phyloP scores from a whole-genome alignment of 495 filamentous ascomycete species.

The Neurospora sp. region DNA sequence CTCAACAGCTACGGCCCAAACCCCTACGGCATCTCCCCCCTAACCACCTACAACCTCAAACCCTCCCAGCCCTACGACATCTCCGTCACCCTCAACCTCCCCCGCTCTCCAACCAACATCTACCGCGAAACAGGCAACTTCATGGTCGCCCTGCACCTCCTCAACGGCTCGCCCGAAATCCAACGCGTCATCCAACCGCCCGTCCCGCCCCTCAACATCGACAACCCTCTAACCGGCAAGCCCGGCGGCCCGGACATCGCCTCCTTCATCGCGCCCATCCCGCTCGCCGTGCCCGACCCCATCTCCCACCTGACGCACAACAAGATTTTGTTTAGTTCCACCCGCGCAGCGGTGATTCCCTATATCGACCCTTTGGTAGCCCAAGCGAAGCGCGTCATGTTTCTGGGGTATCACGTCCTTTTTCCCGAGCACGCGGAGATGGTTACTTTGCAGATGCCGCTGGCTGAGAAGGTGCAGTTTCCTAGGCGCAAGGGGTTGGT shows the following conservation, averaged over 20 bases:
- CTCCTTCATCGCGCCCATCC: constrained; percentile 1
- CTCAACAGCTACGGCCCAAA: constrained; percentile 29
- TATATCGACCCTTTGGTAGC: constrained; percentile 31
- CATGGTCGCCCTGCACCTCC: constrained; percentile 75
- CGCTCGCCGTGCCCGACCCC: constrained; percentile 2
- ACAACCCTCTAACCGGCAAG: constrained; percentile 8
- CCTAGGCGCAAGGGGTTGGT: constrained; percentile 37
- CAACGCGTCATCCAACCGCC: background rate
- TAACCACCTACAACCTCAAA: constrained; percentile 34
- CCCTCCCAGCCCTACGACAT: constrained; percentile 55
- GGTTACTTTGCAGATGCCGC: constrained; percentile 48
- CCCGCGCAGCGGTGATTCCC: constrained; percentile 30
- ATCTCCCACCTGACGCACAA: constrained; percentile 11
- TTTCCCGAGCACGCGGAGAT: constrained; percentile 30
- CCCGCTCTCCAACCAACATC: constrained; percentile 49
- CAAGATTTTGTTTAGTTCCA: constrained; percentile 24
- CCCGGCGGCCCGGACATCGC: background rate
- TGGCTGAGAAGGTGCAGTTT: constrained; percentile 26
- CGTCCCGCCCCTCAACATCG: background rate
- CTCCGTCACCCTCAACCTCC: constrained; percentile 46
- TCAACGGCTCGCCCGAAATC: constrained; percentile 23
- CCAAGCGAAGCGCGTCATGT: constrained; percentile 29
- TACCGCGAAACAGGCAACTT: constrained; percentile 60
- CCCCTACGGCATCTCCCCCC: constrained; percentile 42
- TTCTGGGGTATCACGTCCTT: constrained; percentile 33